Conservation (phyloP, 495 filamentous ascomycete genomes). For the Penicillium antarcticum region DNA sequence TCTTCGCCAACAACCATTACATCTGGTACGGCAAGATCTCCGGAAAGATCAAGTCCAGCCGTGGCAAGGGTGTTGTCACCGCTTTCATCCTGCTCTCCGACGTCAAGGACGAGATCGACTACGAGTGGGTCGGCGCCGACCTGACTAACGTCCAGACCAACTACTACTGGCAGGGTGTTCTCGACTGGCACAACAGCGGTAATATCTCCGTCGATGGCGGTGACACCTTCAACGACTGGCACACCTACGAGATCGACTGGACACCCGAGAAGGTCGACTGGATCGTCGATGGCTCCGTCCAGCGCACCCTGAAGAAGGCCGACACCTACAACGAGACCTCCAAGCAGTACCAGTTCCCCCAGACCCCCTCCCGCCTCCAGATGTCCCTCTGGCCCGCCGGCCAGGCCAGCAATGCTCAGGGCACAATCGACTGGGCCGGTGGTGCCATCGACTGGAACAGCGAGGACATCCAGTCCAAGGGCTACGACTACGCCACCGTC, state of each 20-base stretch:
- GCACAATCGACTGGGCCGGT: slow-evolving; percentile 90
- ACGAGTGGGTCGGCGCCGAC: slow-evolving; percentile 86
- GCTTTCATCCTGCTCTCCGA: slow-evolving; percentile 94
- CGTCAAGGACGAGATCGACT: slow-evolving; percentile 97
- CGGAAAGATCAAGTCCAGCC: slow-evolving; percentile 79
- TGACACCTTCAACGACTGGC: slow-evolving; percentile 75
- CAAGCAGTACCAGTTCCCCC: slow-evolving; percentile 84
- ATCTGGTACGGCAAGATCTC: slow-evolving; percentile 97
- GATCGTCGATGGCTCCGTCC: slow-evolving; percentile 74
- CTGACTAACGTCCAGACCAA: slow-evolving; percentile 81
- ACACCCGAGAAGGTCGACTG: slow-evolving; percentile 79
- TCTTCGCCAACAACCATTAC: slow-evolving; percentile 82
- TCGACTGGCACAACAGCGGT: slow-evolving; percentile 70
- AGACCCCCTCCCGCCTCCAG: slow-evolving; percentile 90
- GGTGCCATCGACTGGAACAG: slow-evolving; percentile 85
- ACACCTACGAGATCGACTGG: slow-evolving; percentile 95
- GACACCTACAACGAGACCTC: slow-evolving; percentile 82
- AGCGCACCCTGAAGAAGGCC: slow-evolving; percentile 68
- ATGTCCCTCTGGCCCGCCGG: slow-evolving; percentile 97
- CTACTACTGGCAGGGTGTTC: slow-evolving; percentile 94
- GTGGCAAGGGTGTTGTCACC: slow-evolving; percentile 83
- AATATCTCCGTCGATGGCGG: slow-evolving; percentile 61
- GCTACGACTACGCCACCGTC: slow-evolving; percentile 87
- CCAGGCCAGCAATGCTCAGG: slow-evolving; percentile 68
- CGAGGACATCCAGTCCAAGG: slow-evolving; percentile 72